A percentile compares a stretch with the other conserved stretches of the same genome.
phyloP scores from a whole-genome alignment of 2,329 filamentous ascomycete genomes.

The Fusarium virguliforme region DNA sequence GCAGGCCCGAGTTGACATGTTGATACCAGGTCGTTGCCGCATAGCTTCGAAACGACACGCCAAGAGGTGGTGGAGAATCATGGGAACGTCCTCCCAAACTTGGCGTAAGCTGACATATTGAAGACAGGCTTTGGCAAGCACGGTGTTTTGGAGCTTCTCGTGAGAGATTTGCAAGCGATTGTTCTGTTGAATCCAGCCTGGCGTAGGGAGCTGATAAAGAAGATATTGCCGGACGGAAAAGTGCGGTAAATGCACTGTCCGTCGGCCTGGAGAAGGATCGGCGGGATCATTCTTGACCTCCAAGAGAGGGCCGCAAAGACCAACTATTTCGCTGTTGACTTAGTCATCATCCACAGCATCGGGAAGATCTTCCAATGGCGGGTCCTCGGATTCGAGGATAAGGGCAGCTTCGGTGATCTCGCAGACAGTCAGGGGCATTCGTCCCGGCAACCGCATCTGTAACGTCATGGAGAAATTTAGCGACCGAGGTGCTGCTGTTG shows the following conservation, averaged over 20 bases:
- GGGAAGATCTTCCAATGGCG: accelerated
- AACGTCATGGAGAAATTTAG: slow-evolving; percentile 39
- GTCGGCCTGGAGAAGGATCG: background rate
- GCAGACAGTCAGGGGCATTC: slow-evolving; percentile 35
- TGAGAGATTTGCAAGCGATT: background rate
- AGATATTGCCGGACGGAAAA: slow-evolving; percentile 21
- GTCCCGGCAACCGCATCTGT: slow-evolving; percentile 15
- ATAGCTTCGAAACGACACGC: background rate
- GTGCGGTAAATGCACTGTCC: slow-evolving; percentile 2
- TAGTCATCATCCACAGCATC: slow-evolving; percentile 6
- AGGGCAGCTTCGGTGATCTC: slow-evolving; percentile 43
- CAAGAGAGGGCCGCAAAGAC: background rate
- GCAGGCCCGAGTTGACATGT: background rate
- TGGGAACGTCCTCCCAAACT: background rate
- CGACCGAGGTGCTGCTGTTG: background rate
- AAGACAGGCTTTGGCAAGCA: background rate
- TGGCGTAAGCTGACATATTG: background rate
- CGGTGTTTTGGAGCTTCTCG: background rate
- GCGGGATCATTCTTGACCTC: accelerated
- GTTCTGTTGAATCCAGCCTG: background rate
- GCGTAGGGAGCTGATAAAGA: background rate
- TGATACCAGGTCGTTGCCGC: background rate
- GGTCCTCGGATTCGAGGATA: accelerated
- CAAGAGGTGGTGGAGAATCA: background rate
- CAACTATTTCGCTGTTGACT: slow-evolving; percentile 6